phyloP scores from a whole-genome alignment of 169 alveolate species.

The Plasmodium knowlesi region DNA sequence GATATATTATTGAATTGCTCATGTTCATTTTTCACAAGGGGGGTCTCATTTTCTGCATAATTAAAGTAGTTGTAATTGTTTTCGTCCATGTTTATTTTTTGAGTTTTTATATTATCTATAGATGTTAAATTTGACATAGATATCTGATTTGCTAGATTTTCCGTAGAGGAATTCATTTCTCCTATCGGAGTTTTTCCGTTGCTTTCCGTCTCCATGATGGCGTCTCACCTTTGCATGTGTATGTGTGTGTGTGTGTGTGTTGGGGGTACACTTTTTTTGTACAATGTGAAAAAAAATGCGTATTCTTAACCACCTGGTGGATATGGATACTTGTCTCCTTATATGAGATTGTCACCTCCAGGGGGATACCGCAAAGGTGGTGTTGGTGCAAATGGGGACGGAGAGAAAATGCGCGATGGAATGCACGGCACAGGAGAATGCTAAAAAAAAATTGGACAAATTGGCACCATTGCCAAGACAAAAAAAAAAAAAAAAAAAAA shows the following conservation, averaged over 20 bases:
- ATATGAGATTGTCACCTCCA: no score
- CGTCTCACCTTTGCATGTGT: no score
- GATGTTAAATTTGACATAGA: background rate
- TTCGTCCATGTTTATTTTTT: background rate
- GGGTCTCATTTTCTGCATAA: background rate
- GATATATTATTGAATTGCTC: background rate
- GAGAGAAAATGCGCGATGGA: no score
- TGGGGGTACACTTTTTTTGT: background rate
- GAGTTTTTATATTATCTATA: background rate
- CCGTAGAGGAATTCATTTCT: background rate
- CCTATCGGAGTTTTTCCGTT: background rate
- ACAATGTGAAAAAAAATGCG: background rate
- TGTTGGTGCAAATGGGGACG: no score
- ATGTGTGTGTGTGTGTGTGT: no score
- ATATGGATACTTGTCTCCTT: background rate
- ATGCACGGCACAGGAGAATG: no score
- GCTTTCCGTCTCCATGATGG: background rate
- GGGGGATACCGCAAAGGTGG: no score
- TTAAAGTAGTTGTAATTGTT: background rate
- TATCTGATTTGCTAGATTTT: background rate
- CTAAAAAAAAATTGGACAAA: no score
- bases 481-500: background rate
- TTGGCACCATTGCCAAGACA: background rate
- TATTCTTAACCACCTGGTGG: background rate
- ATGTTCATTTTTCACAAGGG: background rate